Base-by-base conservation (phyloP, 371 early-diverging fungal species). In the Gilbertella persicaria region DNA sequence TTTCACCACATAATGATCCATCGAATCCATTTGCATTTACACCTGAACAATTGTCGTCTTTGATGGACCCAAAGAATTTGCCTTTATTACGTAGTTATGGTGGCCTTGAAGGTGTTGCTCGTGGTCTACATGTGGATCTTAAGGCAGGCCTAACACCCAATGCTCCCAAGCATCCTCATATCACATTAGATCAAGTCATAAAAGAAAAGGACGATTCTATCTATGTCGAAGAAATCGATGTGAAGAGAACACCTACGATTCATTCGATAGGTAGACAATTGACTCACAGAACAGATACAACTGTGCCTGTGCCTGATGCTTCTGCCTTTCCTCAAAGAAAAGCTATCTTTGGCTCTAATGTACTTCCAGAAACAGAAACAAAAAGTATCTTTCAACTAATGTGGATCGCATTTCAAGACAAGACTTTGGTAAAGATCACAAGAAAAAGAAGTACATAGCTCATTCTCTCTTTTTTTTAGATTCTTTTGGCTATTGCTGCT, bases 401-500 rank as follows among this genome's bases (percentile, higher is more conserved):
- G 75, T 84, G 87, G 82, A 80, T 82, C 29, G 89, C 89, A 0
- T 71, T 91, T 21, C 82, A 89, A 55, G 93, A 92, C 51, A 91
- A 91, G 67, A 87, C 86, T 56, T 60, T 91, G 64, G 84, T 81
- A 67, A 65, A 69, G n/a, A n/a, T n/a, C n/a, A 23, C 4, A 42
- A 50, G 44, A 37, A 14, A 51, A 23, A 47, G 39, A 45, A 29
- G 26, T 5, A 25, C 23, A 39, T 3, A 29, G 40, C 20, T 23
- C 1, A 41, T 23, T 3, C 5, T 2, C 14, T 23, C 3, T n/a
- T 14, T 26, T 48, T 46, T 6, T 52, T 55, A 48, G 80, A 87
- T 94, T 21, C 64, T 95, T 10, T 70, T 94, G 36, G 78, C 84
- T 10, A 66, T 90, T 37, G 93, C 96, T 12, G 92, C 97, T 7